Percentiles rank a stretch among this genome's conserved stretches.
Evolutionary conservation across 192 early-diverging fungal species (phyloP).

Genomic region (Backusella morwellensis): DNA sequence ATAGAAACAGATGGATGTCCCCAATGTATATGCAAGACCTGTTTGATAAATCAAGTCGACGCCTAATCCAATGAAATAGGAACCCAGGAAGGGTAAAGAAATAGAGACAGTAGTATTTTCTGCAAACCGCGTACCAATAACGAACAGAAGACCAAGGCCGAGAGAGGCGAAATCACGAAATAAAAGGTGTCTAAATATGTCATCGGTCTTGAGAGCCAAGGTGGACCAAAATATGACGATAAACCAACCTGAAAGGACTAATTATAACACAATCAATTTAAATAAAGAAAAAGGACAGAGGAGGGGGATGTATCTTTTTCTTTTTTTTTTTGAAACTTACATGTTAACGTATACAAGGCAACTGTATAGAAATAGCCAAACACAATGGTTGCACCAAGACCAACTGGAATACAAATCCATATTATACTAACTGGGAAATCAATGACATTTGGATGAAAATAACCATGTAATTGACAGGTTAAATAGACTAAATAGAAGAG

Average conservation of each 20-base stretch:
- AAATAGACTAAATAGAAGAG: not conserved
- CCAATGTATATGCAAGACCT: conserved; percentile 37
- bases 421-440: not conserved
- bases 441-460: not conserved
- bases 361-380: conserved; percentile 18
- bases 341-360: not conserved
- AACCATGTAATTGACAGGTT: not conserved
- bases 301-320: no score
- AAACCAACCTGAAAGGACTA: not conserved
- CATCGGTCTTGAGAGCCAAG: not conserved
- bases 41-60: conserved; percentile 49
- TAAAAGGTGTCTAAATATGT: not conserved
- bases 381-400: conserved; percentile 31
- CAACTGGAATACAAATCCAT: not conserved
- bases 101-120: conserved; percentile 45
- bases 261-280: not conserved
- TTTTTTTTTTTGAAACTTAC: not conserved
- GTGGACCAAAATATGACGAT: not conserved
- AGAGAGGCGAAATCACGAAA: conserved; percentile 17
- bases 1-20: not conserved
- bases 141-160: conserved; percentile 35
- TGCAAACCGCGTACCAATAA: conserved; percentile 34
- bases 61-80: conserved; percentile 49
- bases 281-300: not conserved
- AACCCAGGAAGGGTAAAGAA: conserved; percentile 48